Base-by-base conservation (phyloP, 106 monocot genomes). In the Vanilla planifolia region DNA sequence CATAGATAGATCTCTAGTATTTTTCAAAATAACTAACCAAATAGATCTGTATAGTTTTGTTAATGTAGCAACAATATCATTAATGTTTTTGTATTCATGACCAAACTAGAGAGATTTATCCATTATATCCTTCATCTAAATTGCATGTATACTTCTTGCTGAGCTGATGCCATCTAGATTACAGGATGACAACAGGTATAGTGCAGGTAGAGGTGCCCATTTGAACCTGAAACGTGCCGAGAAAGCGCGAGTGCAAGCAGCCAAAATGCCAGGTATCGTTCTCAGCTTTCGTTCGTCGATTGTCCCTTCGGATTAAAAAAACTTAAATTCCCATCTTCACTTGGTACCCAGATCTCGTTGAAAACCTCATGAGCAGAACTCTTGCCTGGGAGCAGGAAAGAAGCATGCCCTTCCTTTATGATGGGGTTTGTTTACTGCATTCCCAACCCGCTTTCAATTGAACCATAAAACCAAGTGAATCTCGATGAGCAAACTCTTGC, bases 211-310 rank as follows among this genome's bases (percentile, higher is more conserved):
- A 62, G 89, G 86, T 57, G 78, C 76, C 6, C 95, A 95, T 61
- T 71, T 95, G 52, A 95, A 95, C 48, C 74, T 89, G 25, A 95
- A 90, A 53, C 85, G 78, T 63, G 95, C 95, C 33, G 95, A 95
- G 73, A 95, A 90, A 63, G 95, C 89, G 42, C 77, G 95, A 14
- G 44, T 86, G 24, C 40, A 68, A 21, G 71, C 90, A 21, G 69
- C 33, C 34, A 95, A 84, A 67, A 90, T 95, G 71, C 89, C 95
- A 72, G 80, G 95, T 89, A 35, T 57, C 30, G 8, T 3, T 8
- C n/a, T 15, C 30, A 16, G 16, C 14, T 53, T 7, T 30, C 53
- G 5, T 53, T n/a, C n/a, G n/a, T n/a, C n/a, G n/a, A n/a, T n/a
- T n/a, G n/a, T n/a, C n/a, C n/a, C n/a, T n/a, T n/a, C n/a, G n/a